Conservation (phyloP, 495 filamentous ascomycete genomes). For the Evansstolkia leycettana region DNA sequence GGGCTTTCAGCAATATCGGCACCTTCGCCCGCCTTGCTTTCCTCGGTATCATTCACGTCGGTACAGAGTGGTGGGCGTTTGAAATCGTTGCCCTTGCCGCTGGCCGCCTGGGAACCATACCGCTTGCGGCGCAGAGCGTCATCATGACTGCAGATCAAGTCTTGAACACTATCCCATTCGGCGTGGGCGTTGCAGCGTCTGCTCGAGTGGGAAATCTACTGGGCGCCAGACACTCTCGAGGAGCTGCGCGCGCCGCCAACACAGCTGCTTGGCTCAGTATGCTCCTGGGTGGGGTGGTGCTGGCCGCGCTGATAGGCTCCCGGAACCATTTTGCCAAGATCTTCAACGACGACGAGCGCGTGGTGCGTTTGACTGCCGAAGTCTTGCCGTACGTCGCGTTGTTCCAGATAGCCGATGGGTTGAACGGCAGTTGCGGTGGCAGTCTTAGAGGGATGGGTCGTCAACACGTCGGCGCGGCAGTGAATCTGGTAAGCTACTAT, state of each 20-base stretch:
- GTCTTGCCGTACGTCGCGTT: constrained; percentile 82
- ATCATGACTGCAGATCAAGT: constrained; percentile 94
- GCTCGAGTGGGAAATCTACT: constrained; percentile 74
- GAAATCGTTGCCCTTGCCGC: constrained; percentile 90
- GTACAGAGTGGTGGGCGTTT: constrained; percentile 94
- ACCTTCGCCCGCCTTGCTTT: constrained; percentile 68
- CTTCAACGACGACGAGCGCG: constrained; percentile 68
- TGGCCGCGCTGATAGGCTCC: constrained; percentile 60
- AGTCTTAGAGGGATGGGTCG: constrained; percentile 74
- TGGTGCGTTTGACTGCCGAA: constrained; percentile 65
- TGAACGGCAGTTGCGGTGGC: constrained; percentile 79
- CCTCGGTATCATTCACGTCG: constrained; percentile 77
- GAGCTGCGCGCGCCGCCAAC: constrained; percentile 64
- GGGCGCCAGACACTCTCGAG: constrained; percentile 53
- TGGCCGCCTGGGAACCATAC: constrained; percentile 68
- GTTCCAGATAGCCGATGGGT: constrained; percentile 89
- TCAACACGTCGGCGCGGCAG: constrained; percentile 80
- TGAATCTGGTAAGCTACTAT: constrained; percentile 86
- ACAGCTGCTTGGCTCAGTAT: constrained; percentile 65
- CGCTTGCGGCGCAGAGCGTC: constrained; percentile 78
- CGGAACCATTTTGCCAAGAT: constrained; percentile 69
- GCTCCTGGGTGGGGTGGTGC: constrained; percentile 52
- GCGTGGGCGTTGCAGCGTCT: constrained; percentile 74
- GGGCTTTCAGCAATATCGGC: constrained; percentile 49
- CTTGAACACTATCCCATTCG: constrained; percentile 88